phyloP scores from a whole-genome alignment of 306 rosid species.

The Corylus heterophylla region DNA sequence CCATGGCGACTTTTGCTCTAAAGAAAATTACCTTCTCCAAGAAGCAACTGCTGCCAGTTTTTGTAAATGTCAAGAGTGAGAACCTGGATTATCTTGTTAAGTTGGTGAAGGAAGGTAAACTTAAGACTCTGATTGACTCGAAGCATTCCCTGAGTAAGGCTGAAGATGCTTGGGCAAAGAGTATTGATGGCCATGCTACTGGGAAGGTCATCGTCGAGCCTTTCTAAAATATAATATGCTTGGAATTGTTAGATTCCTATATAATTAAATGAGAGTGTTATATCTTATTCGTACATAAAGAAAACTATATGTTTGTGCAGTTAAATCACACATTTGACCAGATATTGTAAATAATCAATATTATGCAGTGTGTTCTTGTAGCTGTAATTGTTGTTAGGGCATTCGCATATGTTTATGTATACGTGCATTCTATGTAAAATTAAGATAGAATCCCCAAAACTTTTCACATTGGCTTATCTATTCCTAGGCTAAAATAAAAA shows the following conservation, averaged over 20 bases:
- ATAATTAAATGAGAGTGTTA: not conserved
- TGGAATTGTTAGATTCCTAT: not conserved
- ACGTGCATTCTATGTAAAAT: no score
- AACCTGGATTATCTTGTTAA: constrained; percentile 59
- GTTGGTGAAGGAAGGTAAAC: constrained; percentile 72
- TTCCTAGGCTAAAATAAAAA: no score
- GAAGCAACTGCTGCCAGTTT: constrained; percentile 60
- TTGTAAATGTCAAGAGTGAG: constrained; percentile 36
- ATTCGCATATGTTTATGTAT: no score
- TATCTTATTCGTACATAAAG: not conserved
- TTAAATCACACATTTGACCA: not conserved
- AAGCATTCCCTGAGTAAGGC: constrained; percentile 56
- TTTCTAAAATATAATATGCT: constrained; percentile 18
- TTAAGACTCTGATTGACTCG: constrained; percentile 62
- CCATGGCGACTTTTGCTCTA: constrained; percentile 40
- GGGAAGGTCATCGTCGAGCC: constrained; percentile 74
- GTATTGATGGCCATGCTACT: constrained; percentile 74
- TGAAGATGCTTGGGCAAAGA: constrained; percentile 74
- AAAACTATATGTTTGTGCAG: not conserved
- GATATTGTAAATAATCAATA: not conserved
- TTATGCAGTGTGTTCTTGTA: not conserved
- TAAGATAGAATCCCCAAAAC: no score
- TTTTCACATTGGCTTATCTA: no score
- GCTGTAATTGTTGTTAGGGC: not conserved
- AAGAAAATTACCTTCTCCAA: constrained; percentile 66